Percentiles rank a stretch among this genome's conserved stretches.
Evolutionary conservation across 2,329 filamentous ascomycete species (phyloP).

Genomic region (Exophiala dermatitidis): DNA sequence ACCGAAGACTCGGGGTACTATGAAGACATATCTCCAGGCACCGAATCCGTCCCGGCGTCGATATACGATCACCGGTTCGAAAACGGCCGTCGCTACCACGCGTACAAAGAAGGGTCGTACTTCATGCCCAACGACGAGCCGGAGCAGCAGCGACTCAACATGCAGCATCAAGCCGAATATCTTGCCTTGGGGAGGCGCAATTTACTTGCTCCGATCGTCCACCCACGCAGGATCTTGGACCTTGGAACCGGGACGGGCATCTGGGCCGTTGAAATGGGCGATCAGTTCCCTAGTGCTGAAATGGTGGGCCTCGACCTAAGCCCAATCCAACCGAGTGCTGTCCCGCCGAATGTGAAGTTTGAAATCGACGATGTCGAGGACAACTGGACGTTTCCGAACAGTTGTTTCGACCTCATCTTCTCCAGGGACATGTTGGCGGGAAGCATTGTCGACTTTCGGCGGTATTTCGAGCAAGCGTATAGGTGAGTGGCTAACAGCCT

Average conservation of each 20-base stretch:
- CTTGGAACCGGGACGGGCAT: slow-evolving; percentile 34
- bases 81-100: slow-evolving; percentile 34
- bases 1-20: slow-evolving; percentile 13
- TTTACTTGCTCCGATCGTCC: neutral
- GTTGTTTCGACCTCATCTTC: slow-evolving; percentile 56
- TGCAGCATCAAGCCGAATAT: slow-evolving; percentile 33
- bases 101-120: slow-evolving; percentile 34
- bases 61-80: slow-evolving; percentile 28
- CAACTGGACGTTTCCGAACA: slow-evolving; percentile 45
- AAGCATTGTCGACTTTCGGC: slow-evolving; percentile 4
- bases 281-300: slow-evolving; percentile 28
- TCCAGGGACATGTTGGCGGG: slow-evolving; percentile 42
- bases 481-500: neutral
- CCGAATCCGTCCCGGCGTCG: slow-evolving; percentile 10
- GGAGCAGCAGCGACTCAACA: slow-evolving; percentile 37
- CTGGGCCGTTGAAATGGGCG: slow-evolving; percentile 35
- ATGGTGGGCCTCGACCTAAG: slow-evolving; percentile 24
- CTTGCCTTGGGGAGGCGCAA: neutral
- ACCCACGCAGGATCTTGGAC: slow-evolving; percentile 28
- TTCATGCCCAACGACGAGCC: slow-evolving; percentile 39
- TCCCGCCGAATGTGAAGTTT: slow-evolving; percentile 52
- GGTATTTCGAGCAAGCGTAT: slow-evolving; percentile 8
- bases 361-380: slow-evolving; percentile 53
- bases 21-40: slow-evolving; percentile 10
- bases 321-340: slow-evolving; percentile 19